Conservation (phyloP, 1,284 basidiomycete species). For the Grifola frondosa region DNA sequence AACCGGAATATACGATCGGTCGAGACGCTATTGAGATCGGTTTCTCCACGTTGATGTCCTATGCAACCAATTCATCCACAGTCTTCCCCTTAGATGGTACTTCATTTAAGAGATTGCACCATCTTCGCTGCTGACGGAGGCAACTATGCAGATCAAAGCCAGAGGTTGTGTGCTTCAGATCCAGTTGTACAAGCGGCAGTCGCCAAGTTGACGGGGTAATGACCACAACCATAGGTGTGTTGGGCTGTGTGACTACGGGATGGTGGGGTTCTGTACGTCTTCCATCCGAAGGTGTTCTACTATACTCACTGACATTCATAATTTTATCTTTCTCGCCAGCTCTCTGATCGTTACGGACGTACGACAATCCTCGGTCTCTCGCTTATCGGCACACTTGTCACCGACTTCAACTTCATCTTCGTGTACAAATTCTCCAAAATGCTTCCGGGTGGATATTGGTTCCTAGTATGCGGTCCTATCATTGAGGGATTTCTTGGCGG, state of each 20-base stretch:
- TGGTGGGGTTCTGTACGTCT: slow-evolving; percentile 79
- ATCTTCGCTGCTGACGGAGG: neutral
- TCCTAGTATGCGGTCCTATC: slow-evolving; percentile 71
- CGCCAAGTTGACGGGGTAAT: slow-evolving; percentile 58
- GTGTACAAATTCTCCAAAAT: slow-evolving; percentile 58
- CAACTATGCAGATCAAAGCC: slow-evolving; percentile 9
- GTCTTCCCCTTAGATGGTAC: too few species aligned
- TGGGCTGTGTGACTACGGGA: slow-evolving; percentile 74
- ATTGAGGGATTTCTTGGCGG: slow-evolving; percentile 82
- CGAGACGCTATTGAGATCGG: slow-evolving; percentile 5
- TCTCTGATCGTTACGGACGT: slow-evolving; percentile 82
- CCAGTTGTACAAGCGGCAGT: slow-evolving; percentile 72
- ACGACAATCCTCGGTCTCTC: slow-evolving; percentile 63
- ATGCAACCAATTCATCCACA: too few species aligned
- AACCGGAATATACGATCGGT: slow-evolving; percentile 23
- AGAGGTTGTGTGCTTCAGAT: slow-evolving; percentile 61
- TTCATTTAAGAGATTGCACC: neutral
- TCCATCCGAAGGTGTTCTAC: slow-evolving; percentile 1
- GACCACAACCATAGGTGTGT: slow-evolving; percentile 67
- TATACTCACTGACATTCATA: neutral
- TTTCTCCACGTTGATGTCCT: too few species aligned
- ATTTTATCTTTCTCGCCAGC: slow-evolving; percentile 34
- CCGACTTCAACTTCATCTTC: slow-evolving; percentile 67
- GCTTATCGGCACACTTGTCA: slow-evolving; percentile 61
- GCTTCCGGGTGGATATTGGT: slow-evolving; percentile 81